Percentiles rank a stretch among this genome's conserved stretches.
phyloP scores from a whole-genome alignment of 2,329 filamentous ascomycete genomes.

The Diaporthe sp. region DNA sequence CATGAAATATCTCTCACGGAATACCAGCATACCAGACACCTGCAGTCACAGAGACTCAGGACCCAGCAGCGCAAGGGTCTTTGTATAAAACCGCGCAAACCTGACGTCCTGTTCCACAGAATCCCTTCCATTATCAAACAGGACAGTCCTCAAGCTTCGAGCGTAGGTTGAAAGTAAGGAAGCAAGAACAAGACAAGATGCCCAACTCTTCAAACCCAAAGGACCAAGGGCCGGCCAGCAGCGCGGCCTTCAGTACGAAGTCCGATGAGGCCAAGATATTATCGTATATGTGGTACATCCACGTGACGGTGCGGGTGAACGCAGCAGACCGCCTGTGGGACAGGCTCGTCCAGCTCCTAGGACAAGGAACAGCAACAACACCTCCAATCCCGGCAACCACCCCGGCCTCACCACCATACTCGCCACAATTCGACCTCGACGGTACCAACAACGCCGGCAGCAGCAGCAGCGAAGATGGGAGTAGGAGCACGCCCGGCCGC shows the following conservation, averaged over 20 bases:
- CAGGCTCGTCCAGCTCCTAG: constrained; percentile 14
- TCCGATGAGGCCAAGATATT: constrained; percentile 1
- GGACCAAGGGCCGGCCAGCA: background rate
- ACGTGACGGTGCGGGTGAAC: constrained; percentile 35
- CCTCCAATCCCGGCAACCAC: background rate
- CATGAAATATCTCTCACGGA: background rate
- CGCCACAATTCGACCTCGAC: background rate
- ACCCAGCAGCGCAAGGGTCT: background rate
- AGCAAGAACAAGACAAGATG: background rate
- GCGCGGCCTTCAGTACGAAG: background rate
- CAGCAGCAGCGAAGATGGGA: background rate
- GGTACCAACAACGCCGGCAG: background rate
- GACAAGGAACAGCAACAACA: background rate
- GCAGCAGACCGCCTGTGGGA: constrained; percentile 30
- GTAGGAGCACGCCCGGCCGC: background rate
- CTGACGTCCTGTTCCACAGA: background rate
- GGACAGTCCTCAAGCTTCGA: background rate
- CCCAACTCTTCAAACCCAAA: background rate
- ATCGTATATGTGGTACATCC: constrained; percentile 39
- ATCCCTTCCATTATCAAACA: background rate
- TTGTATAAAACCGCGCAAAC: background rate
- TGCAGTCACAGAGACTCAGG: background rate
- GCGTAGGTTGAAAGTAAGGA: background rate
- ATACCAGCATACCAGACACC: background rate
- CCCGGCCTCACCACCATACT: background rate